These are phyloP conservation scores for Mucor indicus DNA, from an alignment of 371 early-diverging fungal genomes.

Conservation along the genomic window DNA sequence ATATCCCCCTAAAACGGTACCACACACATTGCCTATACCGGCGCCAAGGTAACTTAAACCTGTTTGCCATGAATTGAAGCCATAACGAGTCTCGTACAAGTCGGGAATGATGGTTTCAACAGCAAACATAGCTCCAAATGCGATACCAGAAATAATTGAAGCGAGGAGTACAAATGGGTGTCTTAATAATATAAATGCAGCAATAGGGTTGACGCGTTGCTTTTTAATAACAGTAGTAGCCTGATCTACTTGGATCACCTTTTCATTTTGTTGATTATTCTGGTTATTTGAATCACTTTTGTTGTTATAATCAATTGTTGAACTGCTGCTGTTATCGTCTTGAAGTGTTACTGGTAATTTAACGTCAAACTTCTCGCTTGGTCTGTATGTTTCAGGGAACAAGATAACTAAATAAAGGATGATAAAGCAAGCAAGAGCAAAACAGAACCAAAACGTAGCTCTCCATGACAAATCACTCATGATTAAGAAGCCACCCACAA, in stretches of 20 bases:
- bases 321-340: background rate
- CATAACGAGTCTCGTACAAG: slow-evolving; percentile 27
- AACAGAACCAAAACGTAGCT: slow-evolving; percentile 33
- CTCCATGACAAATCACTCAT: slow-evolving; percentile 23
- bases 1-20: slow-evolving; percentile 30
- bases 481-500: slow-evolving; percentile 31
- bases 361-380: slow-evolving; percentile 11
- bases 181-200: slow-evolving; percentile 34
- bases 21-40: slow-evolving; percentile 25
- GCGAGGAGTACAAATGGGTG: slow-evolving; percentile 48
- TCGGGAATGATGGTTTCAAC: slow-evolving; percentile 41
- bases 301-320: slow-evolving; percentile 2
- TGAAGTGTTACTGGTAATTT: slow-evolving; percentile 5
- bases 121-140: slow-evolving; percentile 53
- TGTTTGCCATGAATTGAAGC: slow-evolving; percentile 38
- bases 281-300: background rate
- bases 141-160: slow-evolving; percentile 42
- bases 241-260: background rate
- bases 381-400: slow-evolving; percentile 63
- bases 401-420: slow-evolving; percentile 37
- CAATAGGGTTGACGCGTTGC: slow-evolving; percentile 26
- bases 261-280: too few relatives aligned
- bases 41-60: slow-evolving; percentile 33
- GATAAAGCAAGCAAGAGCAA: slow-evolving; percentile 25
- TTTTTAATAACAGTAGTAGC: background rate